Conservation (phyloP, 352 stramenopile genomes). For the Globisporangium iwayamae region DNA sequence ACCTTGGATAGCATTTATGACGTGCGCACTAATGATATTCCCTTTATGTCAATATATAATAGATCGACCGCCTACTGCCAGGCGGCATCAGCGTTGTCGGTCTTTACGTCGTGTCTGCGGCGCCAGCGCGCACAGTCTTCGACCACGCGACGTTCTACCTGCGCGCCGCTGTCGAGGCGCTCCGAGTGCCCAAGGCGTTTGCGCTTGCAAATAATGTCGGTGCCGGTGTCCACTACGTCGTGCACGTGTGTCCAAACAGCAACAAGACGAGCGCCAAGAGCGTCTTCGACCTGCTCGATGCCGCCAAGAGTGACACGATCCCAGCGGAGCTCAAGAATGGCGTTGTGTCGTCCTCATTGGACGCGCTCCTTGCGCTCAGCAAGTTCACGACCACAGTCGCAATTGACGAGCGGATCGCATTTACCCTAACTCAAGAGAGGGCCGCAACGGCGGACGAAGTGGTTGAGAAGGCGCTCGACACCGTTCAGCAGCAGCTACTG, state of each 20-base stretch:
- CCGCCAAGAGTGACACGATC: slow-evolving; percentile 27
- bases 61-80: slow-evolving; percentile 57
- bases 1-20: no score
- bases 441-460: background rate
- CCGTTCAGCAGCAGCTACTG: slow-evolving; percentile 46
- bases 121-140: slow-evolving; percentile 19
- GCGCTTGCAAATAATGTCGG: background rate
- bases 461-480: slow-evolving; percentile 35
- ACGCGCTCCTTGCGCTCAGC: slow-evolving; percentile 26
- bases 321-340: slow-evolving; percentile 23
- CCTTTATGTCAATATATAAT: slow-evolving; percentile 12
- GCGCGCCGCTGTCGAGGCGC: slow-evolving; percentile 36
- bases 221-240: slow-evolving; percentile 36
- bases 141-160: slow-evolving; percentile 49
- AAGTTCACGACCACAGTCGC: slow-evolving; percentile 42
- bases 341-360: slow-evolving; percentile 2
- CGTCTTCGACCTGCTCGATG: slow-evolving; percentile 33
- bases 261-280: slow-evolving; percentile 17
- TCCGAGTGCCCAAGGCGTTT: slow-evolving; percentile 22
- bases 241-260: slow-evolving; percentile 31
- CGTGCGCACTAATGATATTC: no score
- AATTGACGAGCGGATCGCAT: slow-evolving; percentile 41
- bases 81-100: slow-evolving; percentile 51
- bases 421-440: background rate
- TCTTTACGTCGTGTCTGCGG: slow-evolving; percentile 50